phyloP scores from a whole-genome alignment of 108 stramenopile species.

The Parmales sp. region DNA sequence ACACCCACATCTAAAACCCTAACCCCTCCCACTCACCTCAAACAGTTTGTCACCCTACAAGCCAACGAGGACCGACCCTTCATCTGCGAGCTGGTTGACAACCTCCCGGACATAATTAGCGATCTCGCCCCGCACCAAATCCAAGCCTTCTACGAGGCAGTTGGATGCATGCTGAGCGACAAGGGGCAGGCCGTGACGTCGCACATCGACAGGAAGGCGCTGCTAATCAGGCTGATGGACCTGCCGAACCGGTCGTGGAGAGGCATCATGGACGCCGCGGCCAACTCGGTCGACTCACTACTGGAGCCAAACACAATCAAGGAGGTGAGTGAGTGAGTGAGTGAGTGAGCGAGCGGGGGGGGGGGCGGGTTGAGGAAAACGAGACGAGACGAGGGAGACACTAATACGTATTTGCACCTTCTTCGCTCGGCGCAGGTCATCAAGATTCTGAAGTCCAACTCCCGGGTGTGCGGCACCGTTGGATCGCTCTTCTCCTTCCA shows the following conservation, averaged over 20 bases:
- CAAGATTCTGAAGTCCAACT: conserved; percentile 91
- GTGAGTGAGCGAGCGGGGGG: too few relatives aligned
- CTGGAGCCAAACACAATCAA: conserved; percentile 75
- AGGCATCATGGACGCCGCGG: conserved; percentile 75
- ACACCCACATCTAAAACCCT: too few relatives aligned
- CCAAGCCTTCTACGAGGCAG: conserved; percentile 97
- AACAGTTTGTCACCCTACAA: conserved; percentile 86
- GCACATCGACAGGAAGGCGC: conserved; percentile 58
- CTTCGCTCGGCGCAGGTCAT: too few relatives aligned
- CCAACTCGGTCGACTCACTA: conserved; percentile 60
- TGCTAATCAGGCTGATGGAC: conserved; percentile 81
- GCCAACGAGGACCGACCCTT: conserved; percentile 77
- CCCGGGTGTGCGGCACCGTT: conserved; percentile 72
- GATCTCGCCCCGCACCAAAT: conserved; percentile 98
- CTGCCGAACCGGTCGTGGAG: conserved; percentile 81
- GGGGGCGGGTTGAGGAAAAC: too few relatives aligned
- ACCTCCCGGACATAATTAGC: conserved; percentile 73
- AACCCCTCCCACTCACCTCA: too few relatives aligned
- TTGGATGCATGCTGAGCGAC: conserved; percentile 87
- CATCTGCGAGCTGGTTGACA: conserved; percentile 82
- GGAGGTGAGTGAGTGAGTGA: too few relatives aligned
- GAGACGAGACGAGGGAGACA: too few relatives aligned
- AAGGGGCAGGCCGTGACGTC: conserved; percentile 57
- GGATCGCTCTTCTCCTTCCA: conserved; percentile 89
- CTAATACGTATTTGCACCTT: too few relatives aligned